Evolutionary conservation across 164 flowering plant genomes (phyloP).

Genomic region (Piper betle): DNA sequence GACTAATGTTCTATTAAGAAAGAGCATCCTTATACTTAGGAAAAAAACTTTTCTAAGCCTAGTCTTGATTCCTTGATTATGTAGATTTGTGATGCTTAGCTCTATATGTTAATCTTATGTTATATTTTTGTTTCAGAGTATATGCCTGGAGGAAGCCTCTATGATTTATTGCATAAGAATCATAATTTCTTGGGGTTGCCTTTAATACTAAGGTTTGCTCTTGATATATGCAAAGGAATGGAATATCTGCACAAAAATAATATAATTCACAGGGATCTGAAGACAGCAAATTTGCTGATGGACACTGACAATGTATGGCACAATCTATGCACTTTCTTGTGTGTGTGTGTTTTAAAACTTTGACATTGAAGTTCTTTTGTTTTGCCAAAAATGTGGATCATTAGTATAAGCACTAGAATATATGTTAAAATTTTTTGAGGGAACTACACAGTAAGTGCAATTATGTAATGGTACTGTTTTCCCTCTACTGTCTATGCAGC

Average conservation of each 20-base stretch:
- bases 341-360: too few species aligned
- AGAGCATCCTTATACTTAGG: too few species aligned
- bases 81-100: not conserved
- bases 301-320: slow-evolving; percentile 53
- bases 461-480: too few species aligned
- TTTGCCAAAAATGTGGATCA: not conserved
- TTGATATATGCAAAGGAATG: slow-evolving; percentile 92
- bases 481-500: too few species aligned
- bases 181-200: slow-evolving; percentile 43
- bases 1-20: not conserved
- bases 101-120: slow-evolving; percentile 1
- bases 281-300: slow-evolving; percentile 94
- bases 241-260: slow-evolving; percentile 75
- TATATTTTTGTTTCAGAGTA: slow-evolving; percentile 48
- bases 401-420: not conserved
- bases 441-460: too few species aligned
- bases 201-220: slow-evolving; percentile 65
- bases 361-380: not conserved
- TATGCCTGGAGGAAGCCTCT: slow-evolving; percentile 95
- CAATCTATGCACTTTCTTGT: not conserved
- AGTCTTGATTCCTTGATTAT: not conserved
- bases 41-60: not conserved
- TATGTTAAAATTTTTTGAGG: not conserved
- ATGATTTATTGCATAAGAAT: slow-evolving; percentile 71
- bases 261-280: slow-evolving; percentile 89